Evolutionary conservation across 2,329 filamentous ascomycete species (phyloP).

Genomic region (Emmonsiellopsis sp.): DNA sequence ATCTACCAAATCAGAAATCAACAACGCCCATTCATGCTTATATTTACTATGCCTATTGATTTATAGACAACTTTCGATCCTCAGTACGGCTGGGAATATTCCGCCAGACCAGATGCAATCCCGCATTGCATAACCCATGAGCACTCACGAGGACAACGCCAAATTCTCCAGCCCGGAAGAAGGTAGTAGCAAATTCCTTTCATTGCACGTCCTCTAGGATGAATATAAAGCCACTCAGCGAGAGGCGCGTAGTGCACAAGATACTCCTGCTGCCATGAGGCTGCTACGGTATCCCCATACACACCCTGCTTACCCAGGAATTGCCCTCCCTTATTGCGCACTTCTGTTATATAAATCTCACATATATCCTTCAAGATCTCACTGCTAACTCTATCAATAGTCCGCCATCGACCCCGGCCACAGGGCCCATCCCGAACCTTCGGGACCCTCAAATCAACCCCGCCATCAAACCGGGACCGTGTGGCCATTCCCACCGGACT

Average conservation of each 20-base stretch:
- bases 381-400: slow-evolving; percentile 1
- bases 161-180: slow-evolving; percentile 22
- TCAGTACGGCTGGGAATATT: too few relatives aligned
- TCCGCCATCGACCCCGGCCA: not conserved
- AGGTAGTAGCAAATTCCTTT: slow-evolving; percentile 16
- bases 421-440: not conserved
- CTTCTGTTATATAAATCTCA: not conserved
- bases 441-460: not conserved
- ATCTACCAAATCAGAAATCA: too few relatives aligned
- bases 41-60: too few relatives aligned
- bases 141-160: slow-evolving; percentile 19
- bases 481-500: slow-evolving; percentile 48
- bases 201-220: not conserved
- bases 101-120: too few relatives aligned
- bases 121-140: slow-evolving; percentile 10
- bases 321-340: not conserved
- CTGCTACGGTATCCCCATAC: too few relatives aligned
- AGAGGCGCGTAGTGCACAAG: not conserved
- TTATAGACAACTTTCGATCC: too few relatives aligned
- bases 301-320: too few relatives aligned
- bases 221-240: not conserved
- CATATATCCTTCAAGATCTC: not conserved
- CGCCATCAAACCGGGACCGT: not conserved
- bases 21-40: too few relatives aligned
- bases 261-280: not conserved